Conservation (phyloP, 768 basidiomycete genomes). For the Exidia glandulosa region DNA sequence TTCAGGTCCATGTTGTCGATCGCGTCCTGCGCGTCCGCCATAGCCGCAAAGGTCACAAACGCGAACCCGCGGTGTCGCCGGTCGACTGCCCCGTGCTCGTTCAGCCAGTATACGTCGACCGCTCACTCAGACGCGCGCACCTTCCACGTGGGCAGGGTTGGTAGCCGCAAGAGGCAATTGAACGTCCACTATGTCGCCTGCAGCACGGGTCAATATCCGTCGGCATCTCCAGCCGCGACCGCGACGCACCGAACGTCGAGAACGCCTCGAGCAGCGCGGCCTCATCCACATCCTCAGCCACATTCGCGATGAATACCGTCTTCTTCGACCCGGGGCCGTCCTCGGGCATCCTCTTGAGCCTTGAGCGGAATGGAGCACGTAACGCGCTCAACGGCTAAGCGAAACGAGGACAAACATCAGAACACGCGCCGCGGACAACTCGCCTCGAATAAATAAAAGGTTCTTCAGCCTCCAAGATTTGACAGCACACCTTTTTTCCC, state of each 20-base stretch:
- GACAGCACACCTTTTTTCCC: too few species aligned
- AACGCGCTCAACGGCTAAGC: too few species aligned
- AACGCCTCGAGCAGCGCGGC: constrained; percentile 65
- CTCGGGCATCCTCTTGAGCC: constrained; percentile 29
- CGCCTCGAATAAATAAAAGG: too few species aligned
- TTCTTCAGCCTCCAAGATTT: too few species aligned
- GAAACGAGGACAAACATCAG: not conserved
- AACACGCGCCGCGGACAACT: too few species aligned
- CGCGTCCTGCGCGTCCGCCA: constrained; percentile 85
- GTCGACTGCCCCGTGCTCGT: constrained; percentile 30
- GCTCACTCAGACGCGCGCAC: constrained; percentile 21
- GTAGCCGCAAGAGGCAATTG: constrained; percentile 72
- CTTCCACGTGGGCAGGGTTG: constrained; percentile 53
- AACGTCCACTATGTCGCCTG: constrained; percentile 89
- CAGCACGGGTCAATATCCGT: not conserved
- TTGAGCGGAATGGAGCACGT: not conserved
- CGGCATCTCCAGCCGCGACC: constrained; percentile 2
- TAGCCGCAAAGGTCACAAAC: constrained; percentile 75
- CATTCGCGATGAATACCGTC: constrained; percentile 75
- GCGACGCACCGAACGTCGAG: constrained; percentile 68
- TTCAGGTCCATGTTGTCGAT: constrained; percentile 99
- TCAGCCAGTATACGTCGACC: constrained; percentile 2
- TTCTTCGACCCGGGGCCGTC: constrained; percentile 78
- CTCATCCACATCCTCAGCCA: constrained; percentile 80
- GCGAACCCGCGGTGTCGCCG: constrained; percentile 88